Percentiles rank a stretch among this genome's conserved stretches.
Evolutionary conservation across 2,329 filamentous ascomycete species (phyloP).

Genomic region (Leptographium lundbergii): DNA sequence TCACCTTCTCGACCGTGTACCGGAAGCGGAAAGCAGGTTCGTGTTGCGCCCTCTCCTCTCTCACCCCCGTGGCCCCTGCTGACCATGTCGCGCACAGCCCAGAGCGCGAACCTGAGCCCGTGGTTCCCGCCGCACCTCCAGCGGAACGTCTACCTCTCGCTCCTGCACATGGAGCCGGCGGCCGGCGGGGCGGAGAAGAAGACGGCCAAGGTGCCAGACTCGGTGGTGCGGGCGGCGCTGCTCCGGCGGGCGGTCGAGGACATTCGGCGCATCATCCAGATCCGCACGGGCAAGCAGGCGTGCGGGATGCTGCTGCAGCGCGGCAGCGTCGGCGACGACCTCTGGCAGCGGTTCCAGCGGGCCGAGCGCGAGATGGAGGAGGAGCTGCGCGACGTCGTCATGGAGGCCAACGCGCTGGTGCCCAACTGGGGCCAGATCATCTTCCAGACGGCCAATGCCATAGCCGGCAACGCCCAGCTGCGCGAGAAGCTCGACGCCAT

Average conservation of each 20-base stretch:
- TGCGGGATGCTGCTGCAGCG: slow-evolving; percentile 72
- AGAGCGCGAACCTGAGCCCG: slow-evolving; percentile 74
- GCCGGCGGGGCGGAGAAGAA: slow-evolving; percentile 35
- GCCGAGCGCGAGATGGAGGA: slow-evolving; percentile 98
- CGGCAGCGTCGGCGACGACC: slow-evolving; percentile 87
- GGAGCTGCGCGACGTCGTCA: slow-evolving; percentile 85
- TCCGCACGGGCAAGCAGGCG: slow-evolving; percentile 80
- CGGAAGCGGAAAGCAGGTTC: slow-evolving; percentile 77
- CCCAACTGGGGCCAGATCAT: slow-evolving; percentile 88
- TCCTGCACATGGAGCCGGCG: slow-evolving; percentile 61
- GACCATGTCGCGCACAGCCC: slow-evolving; percentile 31
- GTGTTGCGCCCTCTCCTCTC: slow-evolving; percentile 18
- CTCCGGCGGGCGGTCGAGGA: slow-evolving; percentile 84
- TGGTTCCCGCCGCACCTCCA: slow-evolving; percentile 90
- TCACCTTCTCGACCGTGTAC: slow-evolving; percentile 87
- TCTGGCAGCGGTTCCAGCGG: slow-evolving; percentile 83
- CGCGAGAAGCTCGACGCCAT: slow-evolving; percentile 65
- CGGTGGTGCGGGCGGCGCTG: slow-evolving; percentile 75
- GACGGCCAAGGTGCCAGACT: slow-evolving; percentile 61
- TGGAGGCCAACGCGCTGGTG: slow-evolving; percentile 85
- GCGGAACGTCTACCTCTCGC: slow-evolving; percentile 87
- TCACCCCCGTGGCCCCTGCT: neutral
- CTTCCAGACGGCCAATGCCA: slow-evolving; percentile 96
- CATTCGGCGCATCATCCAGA: slow-evolving; percentile 79
- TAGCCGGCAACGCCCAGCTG: slow-evolving; percentile 70